Base-by-base conservation (phyloP, 805 yeast genomes). In the Debaryomyces castellii region DNA sequence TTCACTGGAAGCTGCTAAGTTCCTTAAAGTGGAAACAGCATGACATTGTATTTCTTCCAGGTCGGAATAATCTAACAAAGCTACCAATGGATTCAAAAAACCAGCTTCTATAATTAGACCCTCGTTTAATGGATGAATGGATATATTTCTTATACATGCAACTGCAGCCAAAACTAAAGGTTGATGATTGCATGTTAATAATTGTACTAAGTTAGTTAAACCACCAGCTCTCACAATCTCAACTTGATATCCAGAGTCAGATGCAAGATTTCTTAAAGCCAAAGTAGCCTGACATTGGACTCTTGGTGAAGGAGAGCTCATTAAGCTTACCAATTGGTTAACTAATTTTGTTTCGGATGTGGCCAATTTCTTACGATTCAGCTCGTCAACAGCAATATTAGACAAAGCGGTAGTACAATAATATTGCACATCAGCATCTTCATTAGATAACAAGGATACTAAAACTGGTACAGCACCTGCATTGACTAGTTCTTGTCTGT, bases 271-370 rank as follows among this genome's bases (percentile, higher is more conserved):
- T 69, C 99, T 81, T 55, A 94, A 76, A 1, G 98, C 99, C 51
- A 94, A 76, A 4, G 99, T 95, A 0, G 99, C 98, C 72, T 94
- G 99, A 68, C 99, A 94, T 69, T 94, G 97, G 28, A 94, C 97
- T 56, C 98, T 80, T 30, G 97, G 92, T 39, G 94, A 82, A 10
- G 90, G 85, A 2, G 96, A 87, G 62, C 89, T 95, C 98, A 94
- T 92, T 53, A 94, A 77, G 51, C 81, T 81, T 22, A 94, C 97
- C 52, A 94, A 77, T 62, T 89, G 94, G 49, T 85, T 74, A 10
- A 94, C 97, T 51, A 94, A 77, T 58, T 89, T 85, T 11, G 97
- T 97, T 69, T 94, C 98, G 4, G 96, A 88, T 49, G 89, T 85
- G 2, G 97, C 82, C 54, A 94, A 76, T 59, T 87, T 87, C 64